Evolutionary conservation across 2,329 filamentous ascomycete species (phyloP), one percentile per base, ranked within the genome.

Genomic region (Penicillium glabrum): DNA sequence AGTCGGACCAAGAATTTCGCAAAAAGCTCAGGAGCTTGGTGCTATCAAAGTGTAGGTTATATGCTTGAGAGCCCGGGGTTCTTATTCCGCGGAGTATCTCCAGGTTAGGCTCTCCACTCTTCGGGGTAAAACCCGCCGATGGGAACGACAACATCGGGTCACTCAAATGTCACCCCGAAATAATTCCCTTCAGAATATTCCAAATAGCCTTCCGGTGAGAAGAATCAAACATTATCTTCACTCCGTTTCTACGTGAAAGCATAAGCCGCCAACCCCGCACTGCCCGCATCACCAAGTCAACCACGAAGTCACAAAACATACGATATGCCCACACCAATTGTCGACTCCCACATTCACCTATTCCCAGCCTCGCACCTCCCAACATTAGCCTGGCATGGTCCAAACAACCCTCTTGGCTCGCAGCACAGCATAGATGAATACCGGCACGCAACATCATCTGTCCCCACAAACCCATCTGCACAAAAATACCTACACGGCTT

Each of bases 261-360:
- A 23, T 23, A 41, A 29, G 19, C 19, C 19, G 39, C 39, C 39
- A 41, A 23, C 24, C 47, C 47, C 47, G 47, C 47, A 50, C 23
- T 33, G 23, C n/a, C 19, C 7, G 7, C 46, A 49, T 19, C 29
- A n/a, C 16, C 27, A n/a, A 46, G 19, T 7, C 26, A 19, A 46
- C 16, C 10, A 29, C 19, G 11, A 26, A 35, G 27, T 23, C 29
- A 21, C 39, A 9, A 41, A 14, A 35, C 21, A 23, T 24, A 50
- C 21, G 41, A 73, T 70, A 73, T 71, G 68, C 44, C 66, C 2
- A 67, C 65, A 48, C 72, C 84, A 27, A 87, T 96, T 69, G 86
- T 97, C 74, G 93, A 97, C 79, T 89, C 91, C 39, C 93, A 97
- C 80, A 89, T 97, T 75, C 93, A 97, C 78, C 86, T 97, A 69